Evolutionary conservation across 306 rosid species (phyloP), one percentile per base, ranked within the genome.

Genomic region (Crotalaria pallida): DNA sequence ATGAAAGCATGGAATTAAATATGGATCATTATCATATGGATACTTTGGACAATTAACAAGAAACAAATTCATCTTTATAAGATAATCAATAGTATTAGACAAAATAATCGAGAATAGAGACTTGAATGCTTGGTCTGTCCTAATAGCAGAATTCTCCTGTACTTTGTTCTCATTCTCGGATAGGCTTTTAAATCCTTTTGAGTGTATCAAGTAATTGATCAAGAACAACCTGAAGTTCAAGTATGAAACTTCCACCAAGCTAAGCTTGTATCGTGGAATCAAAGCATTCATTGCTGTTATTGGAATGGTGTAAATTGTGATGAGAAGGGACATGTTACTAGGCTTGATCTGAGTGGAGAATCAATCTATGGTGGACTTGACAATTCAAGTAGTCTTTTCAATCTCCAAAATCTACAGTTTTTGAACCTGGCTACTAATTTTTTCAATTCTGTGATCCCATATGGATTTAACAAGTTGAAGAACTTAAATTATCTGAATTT

Each of bases 271-370:
- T 1, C 1, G 0, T 68, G 75, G 91, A 26, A 65, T 2, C n/a
- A 9, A 17, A 77, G 2, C 15, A 7, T 5, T 2, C 67, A 51
- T 60, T 74, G 64, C 8, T 79, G 85, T 62, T 3, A 53, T 5
- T 83, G 93, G 93, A 27, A 0, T 0, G 94, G 88, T n/a, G 84
- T 88, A 1, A 40, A 60, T 4, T 86, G 84, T 56, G 69, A 66
- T 12, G 27, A 56, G 0, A 31, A 73, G 7, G 71, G 81, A 6
- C 65, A 29, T n/a, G 76, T 76, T 26, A 40, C 24, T 19, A 65
- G 76, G 9, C 65, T 76, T 9, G 65, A 76, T 11, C 33, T 69
- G 1, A 50, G 65, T 50, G 22, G 1, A 10, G 76, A 69, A 51
- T 3, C n/a, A 1, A 76, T 76, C 15, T 10, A 2, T 13, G 51